These are phyloP conservation scores for Macaranga tanarius DNA, from an alignment of 441 rosid genomes.

Conservation along the genomic window DNA sequence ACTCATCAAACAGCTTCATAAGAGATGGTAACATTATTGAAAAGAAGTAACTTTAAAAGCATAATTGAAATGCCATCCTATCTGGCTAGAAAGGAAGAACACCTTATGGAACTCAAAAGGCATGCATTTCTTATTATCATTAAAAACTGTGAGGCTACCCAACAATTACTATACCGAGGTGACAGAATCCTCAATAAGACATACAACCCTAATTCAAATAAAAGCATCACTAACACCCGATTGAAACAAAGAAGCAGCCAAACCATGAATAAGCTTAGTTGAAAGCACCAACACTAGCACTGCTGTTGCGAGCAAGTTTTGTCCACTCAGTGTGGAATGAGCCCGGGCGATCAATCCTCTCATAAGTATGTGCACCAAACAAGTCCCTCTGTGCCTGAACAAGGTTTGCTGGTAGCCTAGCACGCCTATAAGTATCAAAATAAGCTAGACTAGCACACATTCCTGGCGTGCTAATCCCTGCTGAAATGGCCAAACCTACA, in stretches of 20 bases:
- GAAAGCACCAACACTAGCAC: conserved; percentile 45
- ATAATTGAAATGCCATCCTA: conserved; percentile 10
- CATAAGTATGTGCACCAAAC: conserved; percentile 94
- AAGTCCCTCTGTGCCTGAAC: conserved; percentile 99
- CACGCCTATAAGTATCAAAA: conserved; percentile 91
- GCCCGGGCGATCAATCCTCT: conserved; percentile 80
- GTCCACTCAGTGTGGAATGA: conserved; percentile 87
- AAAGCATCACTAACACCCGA: conserved; percentile 28
- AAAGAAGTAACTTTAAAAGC: background rate
- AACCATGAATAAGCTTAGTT: conserved; percentile 37
- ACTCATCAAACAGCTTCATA: background rate
- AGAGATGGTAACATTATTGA: conserved; percentile 4
- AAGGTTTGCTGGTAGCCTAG: conserved; percentile 81
- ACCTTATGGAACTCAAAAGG: conserved; percentile 30
- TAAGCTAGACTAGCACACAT: conserved; percentile 95
- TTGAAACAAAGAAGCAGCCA: conserved; percentile 25
- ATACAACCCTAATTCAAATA: conserved; percentile 27
- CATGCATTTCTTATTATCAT: conserved; percentile 60
- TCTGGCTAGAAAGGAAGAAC: background rate
- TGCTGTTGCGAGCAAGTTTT: conserved; percentile 63
- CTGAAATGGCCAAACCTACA: conserved; percentile 77
- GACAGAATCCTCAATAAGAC: conserved; percentile 25
- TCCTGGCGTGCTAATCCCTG: conserved; percentile 93
- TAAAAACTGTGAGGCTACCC: conserved; percentile 33
- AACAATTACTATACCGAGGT: conserved; percentile 43